Base-by-base conservation (phyloP, 371 early-diverging fungal genomes). In the Globomyces sp. region DNA sequence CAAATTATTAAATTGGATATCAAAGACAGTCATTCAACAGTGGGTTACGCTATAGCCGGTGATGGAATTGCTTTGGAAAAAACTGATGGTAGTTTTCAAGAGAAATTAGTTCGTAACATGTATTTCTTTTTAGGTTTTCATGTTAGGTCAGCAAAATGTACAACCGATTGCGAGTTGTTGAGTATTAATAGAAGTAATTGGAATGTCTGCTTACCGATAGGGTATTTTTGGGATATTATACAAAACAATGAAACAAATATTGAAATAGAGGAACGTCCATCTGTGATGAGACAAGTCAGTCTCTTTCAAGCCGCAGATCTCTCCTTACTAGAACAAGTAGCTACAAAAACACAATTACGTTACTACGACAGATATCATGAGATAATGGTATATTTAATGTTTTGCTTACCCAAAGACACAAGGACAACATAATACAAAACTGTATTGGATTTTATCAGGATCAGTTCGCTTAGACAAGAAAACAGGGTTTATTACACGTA, bases 21-120 rank as follows among this genome's bases (percentile, higher is more conserved):
- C 13, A 34, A 51, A 13, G 65, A 51, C 11, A n/a, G 37, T 13
- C 4, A 46, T 3, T 24, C 24, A 24, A 24, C 24, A 24, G 24
- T 24, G 24, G 24, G 24, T 24, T 24, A 24, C 24, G 24, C 24
- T 24, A 24, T 24, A 24, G 24, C 13, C 10, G 64, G 64, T 11
- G 64, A 49, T 40, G 4, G 57, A 34, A 46, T 64, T 8, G 53
- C 34, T 4, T 41, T 10, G 11, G 64, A 46, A n/a, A 48, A 42
- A 8, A 43, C 57, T 9, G 64, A 64, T 10, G 64, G 64, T 3
- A 55, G 61, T 11, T 64, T 34, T 11, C 64, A 64, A 47, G 64
- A 64, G 9, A 6, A 10, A 10, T 5, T 58, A 42, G 10, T 36
- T 13, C 8, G 58, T 6, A 63, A 46, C 42, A 37, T 36, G 13